These are phyloP conservation scores for Elongisporangium prolatum DNA, from an alignment of 352 stramenopile species.

Conservation along the genomic window DNA sequence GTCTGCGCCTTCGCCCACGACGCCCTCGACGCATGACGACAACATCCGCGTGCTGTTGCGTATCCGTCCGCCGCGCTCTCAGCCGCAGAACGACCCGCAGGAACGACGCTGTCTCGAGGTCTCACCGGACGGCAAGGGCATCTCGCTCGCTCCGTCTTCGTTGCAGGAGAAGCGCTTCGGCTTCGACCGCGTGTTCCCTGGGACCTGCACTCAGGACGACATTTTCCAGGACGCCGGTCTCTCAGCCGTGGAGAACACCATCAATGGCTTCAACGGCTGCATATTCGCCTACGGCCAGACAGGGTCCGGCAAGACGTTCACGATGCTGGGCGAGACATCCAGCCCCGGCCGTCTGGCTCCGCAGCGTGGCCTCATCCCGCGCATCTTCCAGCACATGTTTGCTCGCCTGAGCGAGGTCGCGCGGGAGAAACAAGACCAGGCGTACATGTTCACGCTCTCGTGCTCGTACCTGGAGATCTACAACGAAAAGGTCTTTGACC, in stretches of 20 bases:
- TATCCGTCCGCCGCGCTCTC: constrained; percentile 37
- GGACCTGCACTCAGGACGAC: constrained; percentile 67
- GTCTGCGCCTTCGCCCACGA: constrained; percentile 11
- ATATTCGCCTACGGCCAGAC: constrained; percentile 90
- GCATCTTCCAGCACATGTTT: constrained; percentile 85
- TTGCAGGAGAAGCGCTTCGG: constrained; percentile 78
- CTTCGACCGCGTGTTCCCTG: constrained; percentile 81
- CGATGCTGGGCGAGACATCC: constrained; percentile 62
- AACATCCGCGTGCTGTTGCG: constrained; percentile 75
- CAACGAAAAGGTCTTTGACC: constrained; percentile 88
- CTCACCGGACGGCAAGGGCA: constrained; percentile 43
- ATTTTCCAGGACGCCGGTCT: constrained; percentile 76
- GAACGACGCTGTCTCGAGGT: constrained; percentile 50
- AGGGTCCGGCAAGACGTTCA: constrained; percentile 86
- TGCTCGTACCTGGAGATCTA: constrained; percentile 91
- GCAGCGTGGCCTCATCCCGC: constrained; percentile 70
- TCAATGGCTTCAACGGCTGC: constrained; percentile 86
- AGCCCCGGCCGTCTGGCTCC: constrained; percentile 28
- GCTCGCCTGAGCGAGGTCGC: constrained; percentile 37
- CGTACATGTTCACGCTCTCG: constrained; percentile 52
- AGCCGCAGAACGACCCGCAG: constrained; percentile 16
- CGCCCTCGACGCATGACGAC: constrained; percentile 23
- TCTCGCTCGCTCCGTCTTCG: constrained; percentile 50
- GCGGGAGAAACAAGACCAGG: constrained; percentile 26
- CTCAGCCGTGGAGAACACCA: constrained; percentile 73